phyloP scores from a whole-genome alignment of 306 rosid genomes.

The Lathyrus tuberosus region DNA sequence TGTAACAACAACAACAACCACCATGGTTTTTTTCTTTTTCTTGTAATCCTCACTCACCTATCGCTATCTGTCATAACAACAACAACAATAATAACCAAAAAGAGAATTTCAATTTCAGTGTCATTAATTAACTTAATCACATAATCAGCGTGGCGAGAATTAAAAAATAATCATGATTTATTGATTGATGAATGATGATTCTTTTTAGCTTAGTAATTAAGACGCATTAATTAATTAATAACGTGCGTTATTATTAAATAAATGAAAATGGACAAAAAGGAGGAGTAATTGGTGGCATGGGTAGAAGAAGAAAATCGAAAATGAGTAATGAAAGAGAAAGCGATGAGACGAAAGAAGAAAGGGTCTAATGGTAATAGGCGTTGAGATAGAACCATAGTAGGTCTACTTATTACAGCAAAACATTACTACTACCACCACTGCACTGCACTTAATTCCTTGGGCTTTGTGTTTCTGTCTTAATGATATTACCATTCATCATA shows the following conservation, averaged over 20 bases:
- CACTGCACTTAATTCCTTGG: conserved; percentile 44
- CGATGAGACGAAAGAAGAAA: conserved; percentile 40
- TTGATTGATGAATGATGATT: conserved; percentile 44
- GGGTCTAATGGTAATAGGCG: conserved; percentile 48
- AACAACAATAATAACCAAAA: conserved; percentile 11
- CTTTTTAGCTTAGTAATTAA: conserved; percentile 30
- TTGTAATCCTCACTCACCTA: conserved; percentile 43
- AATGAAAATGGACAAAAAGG: neutral
- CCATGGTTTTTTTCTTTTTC: conserved; percentile 5
- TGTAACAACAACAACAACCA: conserved; percentile 21
- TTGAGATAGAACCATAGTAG: conserved; percentile 41
- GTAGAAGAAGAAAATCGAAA: too few species aligned
- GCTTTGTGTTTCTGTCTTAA: conserved; percentile 35
- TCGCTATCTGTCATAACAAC: conserved; percentile 27
- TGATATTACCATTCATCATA: neutral
- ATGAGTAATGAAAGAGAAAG: conserved; percentile 44
- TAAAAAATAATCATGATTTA: conserved; percentile 10
- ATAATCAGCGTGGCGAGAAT: neutral
- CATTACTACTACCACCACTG: conserved; percentile 43
- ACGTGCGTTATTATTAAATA: conserved; percentile 28
- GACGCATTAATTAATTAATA: conserved; percentile 49
- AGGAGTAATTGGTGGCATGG: neutral
- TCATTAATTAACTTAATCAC: conserved; percentile 23
- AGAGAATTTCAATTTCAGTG: conserved; percentile 20
- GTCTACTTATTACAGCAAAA: conserved; percentile 46